These are phyloP conservation scores for Clonostachys rosea DNA, from an alignment of 2,329 filamentous ascomycete genomes.

Conservation along the genomic window DNA sequence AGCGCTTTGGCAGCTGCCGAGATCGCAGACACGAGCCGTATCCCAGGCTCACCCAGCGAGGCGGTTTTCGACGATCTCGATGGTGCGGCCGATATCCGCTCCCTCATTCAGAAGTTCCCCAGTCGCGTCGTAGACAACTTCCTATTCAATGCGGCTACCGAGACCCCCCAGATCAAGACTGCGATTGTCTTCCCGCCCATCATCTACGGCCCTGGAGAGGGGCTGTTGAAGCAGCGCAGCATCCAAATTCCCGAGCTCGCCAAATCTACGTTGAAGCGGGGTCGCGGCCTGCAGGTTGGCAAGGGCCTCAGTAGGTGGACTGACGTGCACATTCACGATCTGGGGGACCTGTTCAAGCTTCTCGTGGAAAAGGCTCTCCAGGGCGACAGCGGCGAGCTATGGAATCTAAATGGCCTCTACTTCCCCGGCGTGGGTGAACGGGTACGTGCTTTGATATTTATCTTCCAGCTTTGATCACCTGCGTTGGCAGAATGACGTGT, in stretches of 20 bases:
- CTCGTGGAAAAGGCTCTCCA: conserved; percentile 21
- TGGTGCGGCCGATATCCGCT: conserved; percentile 14
- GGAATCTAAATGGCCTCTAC: conserved; percentile 31
- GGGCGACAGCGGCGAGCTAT: conserved; percentile 14
- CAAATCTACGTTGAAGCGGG: conserved; percentile 20
- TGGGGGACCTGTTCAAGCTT: conserved; percentile 17
- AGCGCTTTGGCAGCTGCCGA: conserved; percentile 23
- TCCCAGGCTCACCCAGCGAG: conserved; percentile 18
- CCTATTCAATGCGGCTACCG: conserved; percentile 18
- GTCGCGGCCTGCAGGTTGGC: conserved; percentile 21
- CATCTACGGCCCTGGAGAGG: conserved; percentile 31
- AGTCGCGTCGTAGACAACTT: conserved; percentile 27
- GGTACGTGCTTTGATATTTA: conserved; percentile 5
- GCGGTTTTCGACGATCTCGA: conserved; percentile 26
- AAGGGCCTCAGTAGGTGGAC: conserved; percentile 25
- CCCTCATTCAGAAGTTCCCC: conserved; percentile 16
- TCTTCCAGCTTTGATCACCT: background rate
- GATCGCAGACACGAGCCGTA: conserved; percentile 15
- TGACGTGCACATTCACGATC: conserved; percentile 25
- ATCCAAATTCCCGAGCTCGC: conserved; percentile 31
- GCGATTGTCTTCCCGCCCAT: conserved; percentile 27
- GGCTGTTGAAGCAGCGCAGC: conserved; percentile 30
- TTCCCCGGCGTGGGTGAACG: conserved; percentile 19
- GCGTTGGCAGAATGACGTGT: background rate
- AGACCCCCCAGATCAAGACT: conserved; percentile 18